phyloP scores from a whole-genome alignment of 306 rosid species.

The Calophaca sinica region DNA sequence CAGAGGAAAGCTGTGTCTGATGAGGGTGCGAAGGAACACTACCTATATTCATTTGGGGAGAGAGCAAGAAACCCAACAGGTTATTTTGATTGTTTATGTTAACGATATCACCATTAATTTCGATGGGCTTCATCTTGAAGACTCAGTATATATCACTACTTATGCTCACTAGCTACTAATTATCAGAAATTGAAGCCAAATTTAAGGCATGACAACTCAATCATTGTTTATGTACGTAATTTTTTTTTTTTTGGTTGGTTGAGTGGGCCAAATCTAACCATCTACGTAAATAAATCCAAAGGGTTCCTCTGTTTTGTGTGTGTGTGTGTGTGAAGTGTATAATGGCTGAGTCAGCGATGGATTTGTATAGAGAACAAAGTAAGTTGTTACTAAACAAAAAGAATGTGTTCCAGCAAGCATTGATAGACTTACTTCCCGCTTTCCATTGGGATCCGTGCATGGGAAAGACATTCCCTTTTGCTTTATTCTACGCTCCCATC shows the following conservation, averaged over 20 bases:
- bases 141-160: too few relatives aligned
- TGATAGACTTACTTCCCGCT: conserved; percentile 62
- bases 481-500: conserved; percentile 54
- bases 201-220: conserved; percentile 48
- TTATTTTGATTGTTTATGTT: conserved; percentile 49
- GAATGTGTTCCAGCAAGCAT: conserved; percentile 72
- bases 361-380: conserved; percentile 58
- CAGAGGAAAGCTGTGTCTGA: conserved; percentile 49
- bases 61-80: conserved; percentile 76
- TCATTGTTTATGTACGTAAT: not conserved
- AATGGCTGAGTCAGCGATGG: conserved; percentile 43
- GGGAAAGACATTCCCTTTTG: conserved; percentile 80
- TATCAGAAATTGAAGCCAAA: conserved; percentile 37
- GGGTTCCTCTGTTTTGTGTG: not conserved
- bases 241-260: conserved; percentile 38
- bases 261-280: conserved; percentile 53
- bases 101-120: conserved; percentile 55
- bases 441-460: conserved; percentile 86
- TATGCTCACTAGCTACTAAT: not conserved
- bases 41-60: conserved; percentile 66
- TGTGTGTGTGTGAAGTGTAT: conserved; percentile 18
- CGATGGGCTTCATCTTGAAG: conserved; percentile 60
- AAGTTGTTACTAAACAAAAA: conserved; percentile 63
- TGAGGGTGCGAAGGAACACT: conserved; percentile 47
- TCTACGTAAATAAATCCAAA: conserved; percentile 46